These are phyloP conservation scores for Psilocybe cyanescens DNA, from an alignment of 768 basidiomycete genomes.

Conservation along the genomic window DNA sequence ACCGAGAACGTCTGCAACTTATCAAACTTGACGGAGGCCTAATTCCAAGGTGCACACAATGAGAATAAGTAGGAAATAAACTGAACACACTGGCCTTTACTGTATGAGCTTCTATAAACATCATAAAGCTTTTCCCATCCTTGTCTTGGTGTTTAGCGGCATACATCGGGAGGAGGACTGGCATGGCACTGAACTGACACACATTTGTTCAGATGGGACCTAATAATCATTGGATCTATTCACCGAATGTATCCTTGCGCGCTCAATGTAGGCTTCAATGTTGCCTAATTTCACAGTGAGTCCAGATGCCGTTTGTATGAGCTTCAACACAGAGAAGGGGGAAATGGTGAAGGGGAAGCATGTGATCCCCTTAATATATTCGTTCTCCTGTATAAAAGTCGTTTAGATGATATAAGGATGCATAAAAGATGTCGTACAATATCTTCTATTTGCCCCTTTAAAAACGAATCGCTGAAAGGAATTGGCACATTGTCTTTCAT, in stretches of 20 bases:
- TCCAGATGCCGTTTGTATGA: neutral
- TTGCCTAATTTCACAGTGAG: neutral
- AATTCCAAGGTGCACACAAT: neutral
- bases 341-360: slow-evolving; percentile 9
- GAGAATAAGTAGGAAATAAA: neutral
- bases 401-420: neutral
- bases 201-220: neutral
- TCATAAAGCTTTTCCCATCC: neutral
- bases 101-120: slow-evolving; percentile 10
- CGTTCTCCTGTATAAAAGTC: neutral
- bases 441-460: neutral
- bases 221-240: neutral
- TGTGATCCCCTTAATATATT: neutral
- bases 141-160: slow-evolving; percentile 12
- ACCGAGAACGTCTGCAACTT: neutral
- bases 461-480: slow-evolving; percentile 6
- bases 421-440: neutral
- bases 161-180: slow-evolving; percentile 11
- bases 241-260: neutral
- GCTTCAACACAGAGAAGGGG: slow-evolving; percentile 5
- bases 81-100: neutral
- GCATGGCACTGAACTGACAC: slow-evolving; percentile 10
- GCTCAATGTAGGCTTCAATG: neutral
- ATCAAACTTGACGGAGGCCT: neutral
- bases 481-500: neutral